Evolutionary conservation across 164 flowering plant genomes (phyloP), one percentile per base, ranked within the genome.

Genomic region (Euptelea pleiosperma): DNA sequence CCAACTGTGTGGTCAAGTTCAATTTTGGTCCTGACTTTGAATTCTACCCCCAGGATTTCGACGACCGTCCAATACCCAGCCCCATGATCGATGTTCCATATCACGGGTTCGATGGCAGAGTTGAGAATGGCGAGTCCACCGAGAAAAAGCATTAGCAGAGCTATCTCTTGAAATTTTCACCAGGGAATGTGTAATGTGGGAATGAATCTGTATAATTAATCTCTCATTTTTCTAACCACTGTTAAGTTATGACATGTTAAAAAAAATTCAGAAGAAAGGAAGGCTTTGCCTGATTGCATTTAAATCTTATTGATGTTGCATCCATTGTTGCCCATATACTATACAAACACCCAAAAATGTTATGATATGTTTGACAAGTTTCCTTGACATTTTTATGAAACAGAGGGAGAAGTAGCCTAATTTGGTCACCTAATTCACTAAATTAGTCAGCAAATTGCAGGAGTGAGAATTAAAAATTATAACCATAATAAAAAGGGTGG

Each of bases 21-120:
- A 93, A 93, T 62, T 93, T 93, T 53, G 97, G 99, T 25, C 99
- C 99, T 48, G 92, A 90, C 51, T 90, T 93, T 72, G 96, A 86
- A 15, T 83, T 47, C 64, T 86, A 81, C 58, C 97, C 99, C 1
- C 69, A 79, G 24, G 85, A 83, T 39, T 85, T 87, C 51, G 82
- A 70, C 33, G 91, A 68, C 22, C 90, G 92, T 53, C 79, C 89
- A 16, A 26, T 67, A 7, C 99, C 99, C 34, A 72, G 42, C 41
- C 92, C 92, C 48, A 93, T 93, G 97, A 62, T 76, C 64, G 99
- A 90, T 65, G 95, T 80, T 72, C 89, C 97, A 34, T 93, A 86
- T 73, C 94, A 84, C 58, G 87, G 81, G 34, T 73, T 69, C 60
- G 90, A 86, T 51, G 68, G 56, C 60, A 75, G 58, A 66, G 75